Percentiles rank a stretch among this genome's conserved stretches.
phyloP scores from a whole-genome alignment of 176 grass and related monocot genomes.

The Triticum aestivum region DNA sequence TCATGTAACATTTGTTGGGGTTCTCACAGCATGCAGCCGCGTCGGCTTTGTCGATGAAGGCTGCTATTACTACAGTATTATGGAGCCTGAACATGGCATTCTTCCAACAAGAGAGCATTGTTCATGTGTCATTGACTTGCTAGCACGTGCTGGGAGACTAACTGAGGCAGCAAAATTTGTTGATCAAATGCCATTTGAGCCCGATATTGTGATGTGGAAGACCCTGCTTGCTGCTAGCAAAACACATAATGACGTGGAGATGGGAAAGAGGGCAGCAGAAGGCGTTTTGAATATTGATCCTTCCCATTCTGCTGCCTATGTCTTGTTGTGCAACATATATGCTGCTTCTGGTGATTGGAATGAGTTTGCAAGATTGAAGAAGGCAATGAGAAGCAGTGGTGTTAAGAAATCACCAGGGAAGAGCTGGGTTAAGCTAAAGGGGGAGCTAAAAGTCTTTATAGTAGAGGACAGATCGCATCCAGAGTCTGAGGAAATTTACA shows the following conservation, averaged over 20 bases:
- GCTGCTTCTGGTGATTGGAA: slow-evolving; percentile 84
- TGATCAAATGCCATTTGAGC: slow-evolving; percentile 66
- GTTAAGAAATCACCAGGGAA: slow-evolving; percentile 74
- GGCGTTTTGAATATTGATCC: slow-evolving; percentile 58
- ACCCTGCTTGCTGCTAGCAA: slow-evolving; percentile 68
- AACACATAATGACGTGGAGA: slow-evolving; percentile 64
- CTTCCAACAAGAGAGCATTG: slow-evolving; percentile 64
- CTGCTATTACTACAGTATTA: slow-evolving; percentile 69
- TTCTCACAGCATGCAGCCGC: slow-evolving; percentile 79
- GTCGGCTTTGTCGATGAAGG: slow-evolving; percentile 74
- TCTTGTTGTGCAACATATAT: slow-evolving; percentile 84
- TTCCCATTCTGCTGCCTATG: slow-evolving; percentile 72
- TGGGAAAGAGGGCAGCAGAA: slow-evolving; percentile 74
- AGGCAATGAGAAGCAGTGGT: slow-evolving; percentile 58
- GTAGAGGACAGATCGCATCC: slow-evolving; percentile 68
- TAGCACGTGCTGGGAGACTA: slow-evolving; percentile 79
- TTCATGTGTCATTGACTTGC: slow-evolving; percentile 77
- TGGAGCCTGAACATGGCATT: slow-evolving; percentile 60
- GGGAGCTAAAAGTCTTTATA: slow-evolving; percentile 73
- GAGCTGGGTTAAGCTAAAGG: slow-evolving; percentile 82
- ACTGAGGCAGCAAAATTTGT: slow-evolving; percentile 68
- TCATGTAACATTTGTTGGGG: slow-evolving; percentile 80
- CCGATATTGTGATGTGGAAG: slow-evolving; percentile 81
- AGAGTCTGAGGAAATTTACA: slow-evolving; percentile 68
- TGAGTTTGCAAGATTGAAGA: slow-evolving; percentile 64